These are phyloP conservation scores for Botrytis deweyae DNA, from an alignment of 2,329 filamentous ascomycete species.

Conservation along the genomic window DNA sequence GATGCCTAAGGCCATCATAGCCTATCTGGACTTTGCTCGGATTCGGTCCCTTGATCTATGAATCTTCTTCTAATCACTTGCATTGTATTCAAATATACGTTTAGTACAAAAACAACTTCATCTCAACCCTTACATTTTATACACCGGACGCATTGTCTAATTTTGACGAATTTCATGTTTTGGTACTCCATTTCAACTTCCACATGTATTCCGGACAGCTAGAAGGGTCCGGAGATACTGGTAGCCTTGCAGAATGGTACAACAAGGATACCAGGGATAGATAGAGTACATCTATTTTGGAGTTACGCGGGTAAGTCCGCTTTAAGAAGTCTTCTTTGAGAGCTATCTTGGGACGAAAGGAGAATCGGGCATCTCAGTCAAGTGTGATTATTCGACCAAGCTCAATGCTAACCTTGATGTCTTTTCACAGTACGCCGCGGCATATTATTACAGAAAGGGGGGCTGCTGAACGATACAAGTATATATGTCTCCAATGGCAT, in stretches of 20 bases:
- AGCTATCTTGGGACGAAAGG: not conserved
- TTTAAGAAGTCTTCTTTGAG: not conserved
- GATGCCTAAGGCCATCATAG: not conserved
- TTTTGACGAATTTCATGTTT: not conserved
- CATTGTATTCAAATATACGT: not conserved
- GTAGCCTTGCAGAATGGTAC: constrained; percentile 10
- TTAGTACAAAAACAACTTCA: not conserved
- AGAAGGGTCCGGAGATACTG: not conserved
- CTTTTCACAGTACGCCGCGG: not conserved
- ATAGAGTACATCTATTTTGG: not conserved
- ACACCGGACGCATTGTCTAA: not conserved
- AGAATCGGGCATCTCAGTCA: not conserved
- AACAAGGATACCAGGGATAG: not conserved
- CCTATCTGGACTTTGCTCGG: not conserved
- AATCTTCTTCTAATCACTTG: not conserved
- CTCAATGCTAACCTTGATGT: not conserved
- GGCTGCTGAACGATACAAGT: not conserved
- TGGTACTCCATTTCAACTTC: not conserved
- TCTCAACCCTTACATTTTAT: not conserved
- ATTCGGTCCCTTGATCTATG: not conserved
- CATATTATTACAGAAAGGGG: not conserved
- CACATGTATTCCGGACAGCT: not conserved
- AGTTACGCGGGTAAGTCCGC: not conserved
- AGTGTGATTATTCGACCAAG: not conserved
- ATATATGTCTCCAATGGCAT: not conserved